phyloP scores from a whole-genome alignment of 331 rosid species.

The Telfairia occidentalis region DNA sequence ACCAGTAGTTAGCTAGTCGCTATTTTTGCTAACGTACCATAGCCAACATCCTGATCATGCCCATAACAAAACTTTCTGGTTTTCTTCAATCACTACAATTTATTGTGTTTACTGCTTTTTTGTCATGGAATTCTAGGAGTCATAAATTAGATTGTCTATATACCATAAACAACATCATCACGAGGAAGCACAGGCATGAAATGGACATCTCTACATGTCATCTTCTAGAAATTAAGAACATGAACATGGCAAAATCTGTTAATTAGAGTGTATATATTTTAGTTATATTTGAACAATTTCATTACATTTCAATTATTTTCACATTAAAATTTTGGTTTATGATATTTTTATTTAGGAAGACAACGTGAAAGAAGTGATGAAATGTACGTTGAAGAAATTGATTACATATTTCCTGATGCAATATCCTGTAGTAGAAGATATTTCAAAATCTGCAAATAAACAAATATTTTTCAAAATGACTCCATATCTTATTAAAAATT shows the following conservation, averaged over 20 bases:
- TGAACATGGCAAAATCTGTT: no score
- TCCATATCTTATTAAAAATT: no score
- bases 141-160: neutral
- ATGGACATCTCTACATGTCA: neutral
- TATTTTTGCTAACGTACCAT: neutral
- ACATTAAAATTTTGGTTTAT: neutral
- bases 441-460: no score
- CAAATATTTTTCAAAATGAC: neutral
- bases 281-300: neutral
- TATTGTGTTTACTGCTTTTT: neutral
- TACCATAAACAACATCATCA: neutral
- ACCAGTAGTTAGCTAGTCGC: neutral
- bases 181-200: neutral
- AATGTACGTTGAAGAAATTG: neutral
- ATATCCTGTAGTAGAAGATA: neutral
- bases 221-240: neutral
- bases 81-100: neutral
- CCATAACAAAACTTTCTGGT: neutral
- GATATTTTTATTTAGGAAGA: neutral
- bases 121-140: neutral
- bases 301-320: neutral
- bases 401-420: neutral
- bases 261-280: neutral
- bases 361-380: neutral
- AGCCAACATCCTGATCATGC: neutral